These are phyloP conservation scores for Eucalyptus pauciflora DNA, from an alignment of 345 rosid genomes.

Conservation along the genomic window DNA sequence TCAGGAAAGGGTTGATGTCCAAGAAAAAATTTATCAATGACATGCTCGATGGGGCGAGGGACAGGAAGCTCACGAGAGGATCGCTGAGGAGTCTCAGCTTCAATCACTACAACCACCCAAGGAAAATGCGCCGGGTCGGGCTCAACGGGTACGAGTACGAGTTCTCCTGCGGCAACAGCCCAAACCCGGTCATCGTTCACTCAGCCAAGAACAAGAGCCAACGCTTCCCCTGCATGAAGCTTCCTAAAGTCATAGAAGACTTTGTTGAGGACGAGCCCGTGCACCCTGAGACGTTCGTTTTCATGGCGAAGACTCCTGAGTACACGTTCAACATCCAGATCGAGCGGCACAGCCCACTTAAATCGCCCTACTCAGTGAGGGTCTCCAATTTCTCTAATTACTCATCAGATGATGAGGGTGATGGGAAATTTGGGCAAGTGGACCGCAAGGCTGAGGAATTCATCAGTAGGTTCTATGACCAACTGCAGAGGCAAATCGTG, in stretches of 20 bases:
- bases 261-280: background rate
- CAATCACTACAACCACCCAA: background rate
- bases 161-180: conserved; percentile 4
- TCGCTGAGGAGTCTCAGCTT: background rate
- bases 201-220: background rate
- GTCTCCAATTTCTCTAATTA: background rate
- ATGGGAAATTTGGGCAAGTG: background rate
- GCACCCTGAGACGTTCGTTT: background rate
- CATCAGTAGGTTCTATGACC: background rate
- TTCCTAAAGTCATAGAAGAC: background rate
- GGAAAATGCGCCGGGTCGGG: background rate
- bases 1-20: background rate
- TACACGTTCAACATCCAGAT: background rate
- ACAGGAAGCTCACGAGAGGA: background rate
- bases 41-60: background rate
- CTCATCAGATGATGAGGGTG: background rate
- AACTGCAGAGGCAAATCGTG: background rate
- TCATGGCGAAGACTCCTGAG: background rate
- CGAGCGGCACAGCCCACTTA: background rate
- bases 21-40: background rate
- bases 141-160: background rate
- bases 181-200: background rate
- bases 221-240: background rate
- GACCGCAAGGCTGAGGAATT: background rate
- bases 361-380: background rate